Conservation (phyloP, 1,139 yeast species). For the Debaryomyces fabryi region DNA sequence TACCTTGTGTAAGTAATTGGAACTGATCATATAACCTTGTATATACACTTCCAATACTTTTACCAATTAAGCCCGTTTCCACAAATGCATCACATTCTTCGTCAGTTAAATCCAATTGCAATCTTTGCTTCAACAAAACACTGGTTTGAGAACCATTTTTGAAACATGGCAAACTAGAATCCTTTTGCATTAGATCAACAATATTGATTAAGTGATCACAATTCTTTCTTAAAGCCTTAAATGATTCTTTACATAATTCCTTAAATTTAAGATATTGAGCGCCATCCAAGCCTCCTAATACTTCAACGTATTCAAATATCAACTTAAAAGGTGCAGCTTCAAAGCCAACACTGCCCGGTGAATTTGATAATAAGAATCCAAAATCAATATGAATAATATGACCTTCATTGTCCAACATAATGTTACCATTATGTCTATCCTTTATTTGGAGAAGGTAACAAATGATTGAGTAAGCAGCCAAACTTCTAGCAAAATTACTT, state of each 20-base stretch:
- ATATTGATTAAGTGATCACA: conserved; percentile 73
- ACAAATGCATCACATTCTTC: conserved; percentile 77
- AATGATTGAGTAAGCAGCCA: conserved; percentile 87
- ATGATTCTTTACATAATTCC: conserved; percentile 66
- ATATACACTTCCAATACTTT: conserved; percentile 85
- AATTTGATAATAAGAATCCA: conserved; percentile 87
- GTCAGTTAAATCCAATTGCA: conserved; percentile 75
- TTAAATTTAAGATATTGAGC: conserved; percentile 61
- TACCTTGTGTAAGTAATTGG: conserved; percentile 92
- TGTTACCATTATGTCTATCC: conserved; percentile 96
- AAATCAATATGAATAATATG: conserved; percentile 95
- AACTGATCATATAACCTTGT: conserved; percentile 93
- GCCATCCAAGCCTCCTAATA: conserved; percentile 77
- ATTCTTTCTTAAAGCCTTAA: conserved; percentile 68
- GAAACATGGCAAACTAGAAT: conserved; percentile 88
- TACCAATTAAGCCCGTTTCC: conserved; percentile 70
- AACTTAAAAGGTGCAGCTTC: conserved; percentile 97
- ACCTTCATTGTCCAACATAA: conserved; percentile 91
- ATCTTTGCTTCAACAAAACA: conserved; percentile 72
- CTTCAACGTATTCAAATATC: conserved; percentile 82
- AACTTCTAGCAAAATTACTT: conserved; percentile 76
- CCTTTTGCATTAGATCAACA: conserved; percentile 93
- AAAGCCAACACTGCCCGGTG: conserved; percentile 95
- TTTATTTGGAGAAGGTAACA: conserved; percentile 89
- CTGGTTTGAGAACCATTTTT: conserved; percentile 85